Base-by-base conservation (phyloP, 1,139 yeast genomes). In the Torulaspora globosa region DNA sequence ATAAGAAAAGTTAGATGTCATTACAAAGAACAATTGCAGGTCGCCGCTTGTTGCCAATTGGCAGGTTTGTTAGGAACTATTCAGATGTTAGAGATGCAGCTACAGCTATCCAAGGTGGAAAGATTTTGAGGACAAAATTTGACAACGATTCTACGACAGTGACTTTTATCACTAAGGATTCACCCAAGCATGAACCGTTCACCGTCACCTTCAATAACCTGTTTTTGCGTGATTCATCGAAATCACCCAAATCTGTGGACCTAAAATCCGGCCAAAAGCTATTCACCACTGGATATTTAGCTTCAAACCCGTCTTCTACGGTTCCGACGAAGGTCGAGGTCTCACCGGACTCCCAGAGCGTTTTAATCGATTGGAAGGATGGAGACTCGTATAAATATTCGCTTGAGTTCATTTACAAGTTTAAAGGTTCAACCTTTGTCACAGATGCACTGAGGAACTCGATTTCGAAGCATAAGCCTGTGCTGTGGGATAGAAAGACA, bases 181-280 rank as follows among this genome's bases (percentile, higher is more conserved):
- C 48, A 2, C 47, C 52, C 6, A 43, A 35, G 6, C 45, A 43
- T 21, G 58, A 53, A 29, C 59, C 62, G 10, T 51, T 50, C 37
- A 59, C 65, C 0, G 72, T 75, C 16, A 68, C 72, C 28, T 82
- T 74, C 63, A 73, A 73, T 49, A 78, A 75, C 48, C 65, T 78
- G 2, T 83, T 84, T 57, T 69, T 85, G 31, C 70, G 94, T 52
- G 95, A 85, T 57, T 72, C 88, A 0, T 80, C 87, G 41, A 63
- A 66, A 3, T 69, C 79, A 3, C 58, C 69, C 0, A 63, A 58
- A 11, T 77, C 85, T 1, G 73, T 82, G 3, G 86, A 84, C 54
- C 69, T 71, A 2, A 63, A 66, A 26, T 75, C 88, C 0, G 73
- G 75, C 29, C 94, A 84, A 59, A 84, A 82, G 60, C 63, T 74